Evolutionary conservation across 2,329 filamentous ascomycete species (phyloP), one percentile per base, ranked within the genome.

Genomic region (Ceratocystiopsis brevicomis): DNA sequence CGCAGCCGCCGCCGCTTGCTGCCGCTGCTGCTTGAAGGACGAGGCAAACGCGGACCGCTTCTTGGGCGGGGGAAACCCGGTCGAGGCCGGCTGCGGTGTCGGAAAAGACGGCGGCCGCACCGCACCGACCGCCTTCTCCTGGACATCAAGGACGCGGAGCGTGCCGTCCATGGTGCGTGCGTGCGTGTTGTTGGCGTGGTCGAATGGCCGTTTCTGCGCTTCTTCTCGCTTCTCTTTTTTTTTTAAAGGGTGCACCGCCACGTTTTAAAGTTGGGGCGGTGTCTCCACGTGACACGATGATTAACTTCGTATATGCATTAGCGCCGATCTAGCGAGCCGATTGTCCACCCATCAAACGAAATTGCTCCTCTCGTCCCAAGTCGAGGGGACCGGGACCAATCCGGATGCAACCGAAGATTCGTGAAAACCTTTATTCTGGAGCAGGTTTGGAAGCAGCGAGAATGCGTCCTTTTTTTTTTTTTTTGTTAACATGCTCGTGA

Each of bases 61-160:
- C 59, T 81, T 90, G 58, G 86, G 87, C 46, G 78, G 75, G n/a
- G 90, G 90, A 52, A 96, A 96, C 1, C 90, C 90, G 13, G 73
- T 76, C 5, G 66, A 59, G 17, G 66, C 63, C 11, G 64, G 61
- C 42, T 72, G 73, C 37, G 73, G 62, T 39, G 69, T 68, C 14
- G 79, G 77, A 11, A 76, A 72, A 36, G 67, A 66, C 10, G 80
- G 77, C 5, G 81, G 68, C 49, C 73, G 77, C 18, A 74, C 66
- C 19, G 66, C 60, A 14, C 65, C 59, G 21, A 72, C 60, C 38
- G 75, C 69, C 48, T 82, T 80, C 63, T 96, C 88, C 53, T 81
- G 70, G 49, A 96, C 76, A 51, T 95, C 87, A 44, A 72, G 71
- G 38, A 92, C 66, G 37, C 80, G 66, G 37, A 81, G 71, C 17